A percentile compares a stretch with the other conserved stretches of the same genome.
These are phyloP conservation scores for Urostyla sp. DNA, from an alignment of 73 alveolate species.

Conservation along the genomic window DNA sequence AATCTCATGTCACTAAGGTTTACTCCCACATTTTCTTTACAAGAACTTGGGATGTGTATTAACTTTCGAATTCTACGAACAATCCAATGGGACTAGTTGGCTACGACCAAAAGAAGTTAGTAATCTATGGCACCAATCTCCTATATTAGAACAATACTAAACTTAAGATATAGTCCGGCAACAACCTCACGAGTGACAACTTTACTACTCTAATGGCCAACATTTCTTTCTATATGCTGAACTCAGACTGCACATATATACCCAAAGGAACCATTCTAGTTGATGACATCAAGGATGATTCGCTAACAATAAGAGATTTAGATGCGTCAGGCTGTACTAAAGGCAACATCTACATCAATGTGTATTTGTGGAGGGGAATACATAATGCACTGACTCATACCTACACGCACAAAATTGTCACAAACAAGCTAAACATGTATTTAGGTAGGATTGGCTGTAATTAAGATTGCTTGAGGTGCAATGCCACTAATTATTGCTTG, in stretches of 20 bases:
- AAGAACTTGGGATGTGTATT: slow-evolving; percentile 26
- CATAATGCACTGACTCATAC: slow-evolving; percentile 19
- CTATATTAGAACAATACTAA: slow-evolving; percentile 35
- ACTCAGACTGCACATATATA: background rate
- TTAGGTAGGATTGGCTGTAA: slow-evolving; percentile 54
- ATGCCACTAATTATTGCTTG: slow-evolving; percentile 9
- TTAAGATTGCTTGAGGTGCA: slow-evolving; percentile 47
- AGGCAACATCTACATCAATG: slow-evolving; percentile 33
- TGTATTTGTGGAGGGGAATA: slow-evolving; percentile 34
- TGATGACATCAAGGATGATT: slow-evolving; percentile 7
- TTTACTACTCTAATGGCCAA: slow-evolving; percentile 43
- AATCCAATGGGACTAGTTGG: slow-evolving; percentile 8
- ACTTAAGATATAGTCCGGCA: background rate
- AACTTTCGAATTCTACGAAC: too few species aligned
- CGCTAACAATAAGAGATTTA: slow-evolving; percentile 28
- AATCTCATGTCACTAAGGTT: background rate
- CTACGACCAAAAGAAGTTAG: background rate
- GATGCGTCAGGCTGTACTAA: slow-evolving; percentile 20
- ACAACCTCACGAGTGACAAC: slow-evolving; percentile 18
- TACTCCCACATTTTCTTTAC: slow-evolving; percentile 46
- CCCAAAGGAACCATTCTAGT: slow-evolving; percentile 49
- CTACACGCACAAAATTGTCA: slow-evolving; percentile 15
- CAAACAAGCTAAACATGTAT: slow-evolving; percentile 10
- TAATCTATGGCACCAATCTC: slow-evolving; percentile 14
- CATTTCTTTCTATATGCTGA: slow-evolving; percentile 10